Percentiles rank a stretch among this genome's conserved stretches.
Evolutionary conservation across 2,329 filamentous ascomycete species (phyloP).

Genomic region (Aspergillus novofumigatus): DNA sequence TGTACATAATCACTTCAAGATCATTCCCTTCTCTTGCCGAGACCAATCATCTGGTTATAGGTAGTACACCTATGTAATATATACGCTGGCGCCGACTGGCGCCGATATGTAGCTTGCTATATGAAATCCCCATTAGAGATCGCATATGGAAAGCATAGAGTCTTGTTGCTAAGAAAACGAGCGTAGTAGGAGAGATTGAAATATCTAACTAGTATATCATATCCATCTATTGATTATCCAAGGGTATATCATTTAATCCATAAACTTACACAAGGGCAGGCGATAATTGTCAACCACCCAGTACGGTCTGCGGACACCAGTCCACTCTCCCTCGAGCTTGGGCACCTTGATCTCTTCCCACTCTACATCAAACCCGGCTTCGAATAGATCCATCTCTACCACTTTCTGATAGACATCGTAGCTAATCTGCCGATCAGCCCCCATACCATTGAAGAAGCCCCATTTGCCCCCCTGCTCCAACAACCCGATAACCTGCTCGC

Average conservation of each 20-base stretch:
- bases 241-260: slow-evolving; percentile 21
- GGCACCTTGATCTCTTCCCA: slow-evolving; percentile 78
- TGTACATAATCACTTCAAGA: background rate
- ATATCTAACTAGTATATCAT: background rate
- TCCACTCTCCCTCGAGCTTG: slow-evolving; percentile 74
- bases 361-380: slow-evolving; percentile 83
- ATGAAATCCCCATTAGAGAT: background rate
- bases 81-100: no score
- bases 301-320: slow-evolving; percentile 81
- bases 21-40: no score
- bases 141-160: background rate
- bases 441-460: slow-evolving; percentile 70
- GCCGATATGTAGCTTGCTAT: background rate
- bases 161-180: background rate
- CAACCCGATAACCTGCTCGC: slow-evolving; percentile 76
- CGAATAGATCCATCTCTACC: slow-evolving; percentile 82
- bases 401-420: slow-evolving; percentile 96
- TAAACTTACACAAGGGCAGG: slow-evolving; percentile 40
- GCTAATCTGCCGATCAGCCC: slow-evolving; percentile 85
- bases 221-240: background rate
- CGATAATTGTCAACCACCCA: slow-evolving; percentile 69
- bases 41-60: no score
- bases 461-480: slow-evolving; percentile 55
- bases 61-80: no score
- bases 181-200: background rate